Evolutionary conservation across 2,329 filamentous ascomycete species (phyloP).

Genomic region (Rhinocladiella similis): DNA sequence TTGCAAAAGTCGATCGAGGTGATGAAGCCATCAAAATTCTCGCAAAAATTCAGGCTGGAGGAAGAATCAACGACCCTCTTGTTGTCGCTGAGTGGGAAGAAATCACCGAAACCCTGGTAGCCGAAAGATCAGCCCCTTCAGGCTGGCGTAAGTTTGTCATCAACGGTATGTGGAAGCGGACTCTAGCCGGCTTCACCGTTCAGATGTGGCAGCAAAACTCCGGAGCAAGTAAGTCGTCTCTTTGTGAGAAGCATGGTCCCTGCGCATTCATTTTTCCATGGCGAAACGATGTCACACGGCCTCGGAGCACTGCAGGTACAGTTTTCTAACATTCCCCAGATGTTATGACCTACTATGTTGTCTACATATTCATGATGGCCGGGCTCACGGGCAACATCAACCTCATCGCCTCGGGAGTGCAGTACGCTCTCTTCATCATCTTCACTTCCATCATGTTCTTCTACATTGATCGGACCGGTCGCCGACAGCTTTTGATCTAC

Average conservation of each 20-base stretch:
- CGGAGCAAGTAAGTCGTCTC: constrained; percentile 34
- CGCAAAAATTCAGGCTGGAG: constrained; percentile 47
- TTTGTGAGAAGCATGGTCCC: neutral
- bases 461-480: constrained; percentile 48
- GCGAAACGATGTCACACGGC: no score
- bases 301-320: neutral
- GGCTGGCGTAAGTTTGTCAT: constrained; percentile 48
- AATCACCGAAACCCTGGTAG: constrained; percentile 43
- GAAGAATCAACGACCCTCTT: constrained; percentile 46
- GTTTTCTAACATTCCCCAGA: neutral
- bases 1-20: constrained; percentile 47
- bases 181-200: constrained; percentile 56
- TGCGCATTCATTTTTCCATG: neutral
- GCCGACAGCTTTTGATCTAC: constrained; percentile 48
- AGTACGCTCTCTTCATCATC: constrained; percentile 37
- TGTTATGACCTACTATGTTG: constrained; percentile 39
- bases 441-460: constrained; percentile 32
- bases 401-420: constrained; percentile 34
- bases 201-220: constrained; percentile 58
- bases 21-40: constrained; percentile 48
- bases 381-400: constrained; percentile 37
- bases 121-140: constrained; percentile 39
- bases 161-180: constrained; percentile 61
- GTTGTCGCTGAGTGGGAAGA: constrained; percentile 53
- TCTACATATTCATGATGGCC: constrained; percentile 42